phyloP scores from a whole-genome alignment of 2,329 filamentous ascomycete species.

The Aschersonia sp. region DNA sequence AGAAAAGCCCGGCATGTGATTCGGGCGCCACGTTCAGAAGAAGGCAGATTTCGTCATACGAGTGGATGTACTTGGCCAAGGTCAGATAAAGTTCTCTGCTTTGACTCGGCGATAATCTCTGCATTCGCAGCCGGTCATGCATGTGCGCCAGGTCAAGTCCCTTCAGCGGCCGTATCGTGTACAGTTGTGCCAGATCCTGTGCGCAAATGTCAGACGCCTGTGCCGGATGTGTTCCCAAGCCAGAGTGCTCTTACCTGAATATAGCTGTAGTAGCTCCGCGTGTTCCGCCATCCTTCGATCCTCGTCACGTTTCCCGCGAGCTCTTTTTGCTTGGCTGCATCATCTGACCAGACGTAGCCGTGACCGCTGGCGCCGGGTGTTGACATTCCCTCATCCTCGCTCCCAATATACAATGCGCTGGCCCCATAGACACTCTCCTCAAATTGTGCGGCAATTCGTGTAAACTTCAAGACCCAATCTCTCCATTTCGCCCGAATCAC shows the following conservation, averaged over 20 bases:
- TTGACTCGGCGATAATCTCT: slow-evolving; percentile 62
- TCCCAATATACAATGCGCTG: slow-evolving; percentile 73
- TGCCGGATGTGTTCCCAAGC: not conserved
- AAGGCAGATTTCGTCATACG: slow-evolving; percentile 76
- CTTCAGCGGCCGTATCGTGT: slow-evolving; percentile 53
- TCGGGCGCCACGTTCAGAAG: slow-evolving; percentile 72
- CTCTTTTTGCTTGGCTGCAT: slow-evolving; percentile 66
- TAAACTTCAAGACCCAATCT: slow-evolving; percentile 89
- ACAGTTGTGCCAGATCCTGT: slow-evolving; percentile 51
- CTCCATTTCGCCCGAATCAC: slow-evolving; percentile 87
- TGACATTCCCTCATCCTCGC: slow-evolving; percentile 50
- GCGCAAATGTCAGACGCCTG: not conserved
- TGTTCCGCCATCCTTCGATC: slow-evolving; percentile 94
- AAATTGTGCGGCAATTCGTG: slow-evolving; percentile 80
- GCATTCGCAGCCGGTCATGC: slow-evolving; percentile 74
- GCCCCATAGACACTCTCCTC: slow-evolving; percentile 93
- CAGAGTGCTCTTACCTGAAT: slow-evolving; percentile 47
- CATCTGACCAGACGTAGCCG: slow-evolving; percentile 89
- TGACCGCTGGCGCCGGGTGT: slow-evolving; percentile 57
- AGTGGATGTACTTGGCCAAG: slow-evolving; percentile 58
- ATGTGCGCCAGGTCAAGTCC: slow-evolving; percentile 82
- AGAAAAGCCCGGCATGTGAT: slow-evolving; percentile 78
- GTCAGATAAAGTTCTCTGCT: slow-evolving; percentile 77
- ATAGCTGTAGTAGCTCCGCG: slow-evolving; percentile 87
- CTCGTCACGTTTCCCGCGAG: slow-evolving; percentile 81